Base-by-base conservation (phyloP, 2,329 filamentous ascomycete species). In the Didymella segeticola region DNA sequence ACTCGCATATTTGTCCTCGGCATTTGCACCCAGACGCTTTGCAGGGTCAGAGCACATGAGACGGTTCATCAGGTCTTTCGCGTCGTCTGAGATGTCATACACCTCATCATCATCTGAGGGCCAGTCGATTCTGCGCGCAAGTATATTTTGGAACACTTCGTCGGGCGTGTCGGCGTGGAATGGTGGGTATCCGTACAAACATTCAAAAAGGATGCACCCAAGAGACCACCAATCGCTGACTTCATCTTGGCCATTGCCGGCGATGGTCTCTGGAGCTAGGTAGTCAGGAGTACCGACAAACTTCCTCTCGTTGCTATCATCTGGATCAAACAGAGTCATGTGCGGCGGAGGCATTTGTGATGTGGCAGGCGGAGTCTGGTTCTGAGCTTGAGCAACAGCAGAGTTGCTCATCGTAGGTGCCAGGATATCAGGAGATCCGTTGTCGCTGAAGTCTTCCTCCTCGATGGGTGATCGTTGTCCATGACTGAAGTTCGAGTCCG, bases 161-260 rank as follows among this genome's bases (percentile, higher is more conserved):
- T 99, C 95, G 0, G 95, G 91, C 41, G 93, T 92, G 17, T 83
- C 81, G 1, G 91, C 95, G 72, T 98, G 92, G 75, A 99, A 99
- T 0, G 95, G 95, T 1, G 95, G 95, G 53, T 91, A 89, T 1
- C 95, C 95, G 69, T 91, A 98, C 2, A 99, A 79, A 62, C 96
- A 97, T 69, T 99, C 95, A 67, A 97, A 99, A 75, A 98, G 80
- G 64, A 99, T 98, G 73, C 96, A 99, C 1, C 95, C 95, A n/a
- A 99, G 83, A 19, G 95, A 98, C 95, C 95, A 99, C 95, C 95
- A 99, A 86, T 99, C 95, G 71, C 95, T 98, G 63, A 93, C 95
- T 74, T 98, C 93, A 69, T 99, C 95, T 74, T 99, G 95, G 1
- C 93, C 92, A 62, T 92, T 87, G 43, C 96, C 95, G 61, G 91